Base-by-base conservation (phyloP, 371 early-diverging fungal species). In the Choanephora cucurbitarum region DNA sequence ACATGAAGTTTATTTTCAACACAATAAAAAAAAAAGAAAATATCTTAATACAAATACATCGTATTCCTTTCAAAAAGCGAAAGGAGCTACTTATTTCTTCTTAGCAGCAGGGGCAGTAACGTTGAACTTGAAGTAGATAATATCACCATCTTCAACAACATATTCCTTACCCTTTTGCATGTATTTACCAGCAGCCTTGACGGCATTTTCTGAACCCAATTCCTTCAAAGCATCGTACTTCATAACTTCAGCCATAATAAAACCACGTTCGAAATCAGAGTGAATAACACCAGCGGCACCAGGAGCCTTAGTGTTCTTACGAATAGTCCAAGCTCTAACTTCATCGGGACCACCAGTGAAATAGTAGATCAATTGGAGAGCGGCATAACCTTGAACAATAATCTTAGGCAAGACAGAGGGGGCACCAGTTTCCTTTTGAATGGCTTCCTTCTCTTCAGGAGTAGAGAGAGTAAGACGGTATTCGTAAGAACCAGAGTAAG, bases 171-270 rank as follows among this genome's bases (percentile, higher is more conserved):
- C 99, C 78, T 97, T 96, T 71, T 89, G 89, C 47, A 83, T 56
- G 75, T 92, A 96, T 76, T 96, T 96, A 34, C 99, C 99, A 15
- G 83, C 88, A 23, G 91, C 91, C 83, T 97, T 98, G 49, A 99
- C 96, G 15, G 92, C 91, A 15, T 83, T 72, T 67, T 98, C 99
- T 15, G 73, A 67, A 18, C 91, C 91, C 11, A 84, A 73, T 54
- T 91, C 91, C 67, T 90, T 81, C 52, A 98, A 71, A 64, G 95
- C 97, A 5, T 84, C 85, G 62, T 83, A 97, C 57, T 83, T 81
- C 90, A 93, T 94, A 18, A 97, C 89, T 83, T 99, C 99, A 31
- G 97, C 99, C 88, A 93, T 92, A 66, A 99, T 95, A 68, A 99
- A 99, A 58, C 98, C 91, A 64, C 88, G 80, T 67, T 95, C 97